Percentiles rank a stretch among this genome's conserved stretches.
These are phyloP conservation scores for Periconia sp. DNA, from an alignment of 2,329 filamentous ascomycete genomes.

Conservation along the genomic window DNA sequence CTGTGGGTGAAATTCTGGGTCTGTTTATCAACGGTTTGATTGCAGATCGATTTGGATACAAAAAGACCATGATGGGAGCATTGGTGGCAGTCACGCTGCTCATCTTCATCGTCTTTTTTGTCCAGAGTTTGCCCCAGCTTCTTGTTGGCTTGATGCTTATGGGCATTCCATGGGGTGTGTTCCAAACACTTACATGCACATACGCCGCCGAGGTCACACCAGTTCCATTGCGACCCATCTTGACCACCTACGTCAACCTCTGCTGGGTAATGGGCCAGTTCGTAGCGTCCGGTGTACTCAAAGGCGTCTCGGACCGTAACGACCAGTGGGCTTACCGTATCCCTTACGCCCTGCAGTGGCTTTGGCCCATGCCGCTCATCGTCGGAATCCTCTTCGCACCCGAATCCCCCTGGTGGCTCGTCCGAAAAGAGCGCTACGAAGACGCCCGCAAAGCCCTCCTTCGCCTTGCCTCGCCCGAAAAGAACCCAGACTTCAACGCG, in stretches of 20 bases:
- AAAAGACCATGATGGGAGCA: conserved; percentile 41
- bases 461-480: conserved; percentile 60
- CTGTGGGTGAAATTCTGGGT: conserved; percentile 48
- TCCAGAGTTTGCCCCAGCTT: conserved; percentile 55
- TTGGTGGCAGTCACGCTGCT: conserved; percentile 30
- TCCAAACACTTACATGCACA: conserved; percentile 51
- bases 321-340: conserved; percentile 71
- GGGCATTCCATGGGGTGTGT: conserved; percentile 51
- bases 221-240: conserved; percentile 62
- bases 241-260: conserved; percentile 70
- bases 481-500: conserved; percentile 45
- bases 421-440: conserved; percentile 64
- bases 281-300: conserved; percentile 71
- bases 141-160: conserved; percentile 59
- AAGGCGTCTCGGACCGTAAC: conserved; percentile 63
- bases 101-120: conserved; percentile 43
- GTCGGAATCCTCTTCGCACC: conserved; percentile 69
- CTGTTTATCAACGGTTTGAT: conserved; percentile 50
- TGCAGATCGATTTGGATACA: conserved; percentile 47
- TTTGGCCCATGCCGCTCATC: conserved; percentile 71
- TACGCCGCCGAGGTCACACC: conserved; percentile 66
- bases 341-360: conserved; percentile 71
- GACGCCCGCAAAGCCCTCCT: conserved; percentile 68
- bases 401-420: conserved; percentile 74
- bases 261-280: conserved; percentile 76